These are phyloP conservation scores for Fraxinus platypoda DNA, from an alignment of 305 asterid genomes.

Conservation along the genomic window DNA sequence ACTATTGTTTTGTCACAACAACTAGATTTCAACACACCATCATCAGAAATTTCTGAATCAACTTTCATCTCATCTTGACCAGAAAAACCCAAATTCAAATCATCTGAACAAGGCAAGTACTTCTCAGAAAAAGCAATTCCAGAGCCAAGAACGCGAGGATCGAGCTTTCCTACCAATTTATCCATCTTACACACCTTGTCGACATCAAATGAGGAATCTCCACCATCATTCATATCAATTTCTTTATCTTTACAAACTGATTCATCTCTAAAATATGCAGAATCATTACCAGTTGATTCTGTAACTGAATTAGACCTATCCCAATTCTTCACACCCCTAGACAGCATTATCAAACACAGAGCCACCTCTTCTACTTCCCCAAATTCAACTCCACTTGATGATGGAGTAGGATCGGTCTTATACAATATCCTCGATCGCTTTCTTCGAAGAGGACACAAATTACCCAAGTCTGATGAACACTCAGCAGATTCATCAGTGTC, in stretches of 20 bases:
- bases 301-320: slow-evolving; percentile 14
- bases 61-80: slow-evolving; percentile 13
- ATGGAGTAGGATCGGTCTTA: slow-evolving; percentile 28
- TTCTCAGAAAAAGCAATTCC: slow-evolving; percentile 21
- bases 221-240: slow-evolving; percentile 18
- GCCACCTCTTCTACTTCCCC: slow-evolving; percentile 59
- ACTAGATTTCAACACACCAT: slow-evolving; percentile 20
- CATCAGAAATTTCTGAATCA: slow-evolving; percentile 10
- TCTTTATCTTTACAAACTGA: slow-evolving; percentile 26
- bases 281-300: slow-evolving; percentile 29
- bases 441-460: slow-evolving; percentile 48
- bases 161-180: slow-evolving; percentile 8
- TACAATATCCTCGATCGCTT: slow-evolving; percentile 64
- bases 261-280: slow-evolving; percentile 36
- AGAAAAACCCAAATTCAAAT: slow-evolving; percentile 16
- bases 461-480: slow-evolving; percentile 43
- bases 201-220: slow-evolving; percentile 20
- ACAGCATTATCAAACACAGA: slow-evolving; percentile 62
- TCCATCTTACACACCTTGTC: slow-evolving; percentile 5
- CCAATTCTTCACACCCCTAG: slow-evolving; percentile 48
- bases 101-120: slow-evolving; percentile 29
- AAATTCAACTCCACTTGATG: slow-evolving; percentile 36
- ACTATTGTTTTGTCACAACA: slow-evolving; percentile 16
- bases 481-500: slow-evolving; percentile 29
- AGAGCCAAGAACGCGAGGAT: slow-evolving; percentile 9